Base-by-base conservation (phyloP, 352 stramenopile genomes). In the Phytophthora citrophthora region DNA sequence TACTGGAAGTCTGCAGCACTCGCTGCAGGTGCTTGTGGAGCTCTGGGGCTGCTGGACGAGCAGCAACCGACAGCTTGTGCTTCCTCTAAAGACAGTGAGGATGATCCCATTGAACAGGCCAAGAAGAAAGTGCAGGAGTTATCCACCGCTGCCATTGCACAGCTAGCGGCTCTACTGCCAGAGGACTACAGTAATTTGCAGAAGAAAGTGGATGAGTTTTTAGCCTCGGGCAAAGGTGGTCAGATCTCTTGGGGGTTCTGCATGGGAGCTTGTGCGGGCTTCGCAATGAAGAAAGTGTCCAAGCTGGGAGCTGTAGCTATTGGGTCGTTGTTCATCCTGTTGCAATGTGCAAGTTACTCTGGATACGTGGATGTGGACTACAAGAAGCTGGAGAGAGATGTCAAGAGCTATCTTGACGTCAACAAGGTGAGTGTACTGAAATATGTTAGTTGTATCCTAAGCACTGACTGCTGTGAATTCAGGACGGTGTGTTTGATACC, bases 321-420 rank as follows among this genome's bases (percentile, higher is more conserved):
- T 31, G 93, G 93, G 27, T 63, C 83, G 16, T 71, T 93, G 29
- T 98, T 98, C 54, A 80, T 98, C 16, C 61, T 88, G 15, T 74
- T 97, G 68, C 93, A 98, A 76, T 86, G 77, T 44, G 85, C 90
- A 26, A 96, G 79, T 36, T 97, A 95, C 68, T 83, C 76, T 27
- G 94, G 92, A 26, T 98, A 98, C 62, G 83, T 98, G 46, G 65
- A 93, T 54, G 84, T 98, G 16, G 82, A 98, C 74, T 97, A 96
- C 82, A 83, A 90, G 50, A 97, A 98, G 65, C 67, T 98, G 44
- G 76, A 93, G 65, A 73, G 86, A 5, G 86, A 96, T 58, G 45
- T 93, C 26, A 81, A 77, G 58, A 74, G 64, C 23, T 80, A 86
- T 41, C 70, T 96, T 24, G 87, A 97, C 44, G 75, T 92, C 29